phyloP scores from a whole-genome alignment of 805 yeast species.

The Pichia scutulata region DNA sequence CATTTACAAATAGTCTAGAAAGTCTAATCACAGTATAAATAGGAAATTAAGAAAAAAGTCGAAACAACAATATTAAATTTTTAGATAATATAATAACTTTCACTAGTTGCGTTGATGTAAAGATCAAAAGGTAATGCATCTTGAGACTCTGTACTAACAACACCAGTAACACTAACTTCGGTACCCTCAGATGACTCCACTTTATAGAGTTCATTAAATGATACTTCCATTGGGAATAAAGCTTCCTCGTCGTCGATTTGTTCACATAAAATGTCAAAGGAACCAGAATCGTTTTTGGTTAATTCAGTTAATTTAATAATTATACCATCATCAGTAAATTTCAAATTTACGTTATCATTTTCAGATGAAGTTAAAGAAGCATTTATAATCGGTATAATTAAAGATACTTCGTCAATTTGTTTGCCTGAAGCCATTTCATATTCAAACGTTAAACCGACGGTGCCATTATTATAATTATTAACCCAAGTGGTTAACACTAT shows the following conservation, averaged over 20 bases:
- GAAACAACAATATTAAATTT: neutral
- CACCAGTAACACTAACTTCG: slow-evolving; percentile 53
- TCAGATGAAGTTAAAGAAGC: slow-evolving; percentile 46
- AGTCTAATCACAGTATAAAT: neutral
- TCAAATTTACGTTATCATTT: slow-evolving; percentile 46
- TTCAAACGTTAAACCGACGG: slow-evolving; percentile 76
- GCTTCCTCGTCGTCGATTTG: slow-evolving; percentile 66
- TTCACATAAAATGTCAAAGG: slow-evolving; percentile 72
- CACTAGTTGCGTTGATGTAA: slow-evolving; percentile 48
- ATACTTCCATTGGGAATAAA: slow-evolving; percentile 79
- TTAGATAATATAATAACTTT: slow-evolving; percentile 47
- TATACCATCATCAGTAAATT: slow-evolving; percentile 61
- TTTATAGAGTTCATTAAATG: slow-evolving; percentile 39
- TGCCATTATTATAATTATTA: slow-evolving; percentile 47
- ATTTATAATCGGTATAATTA: slow-evolving; percentile 60
- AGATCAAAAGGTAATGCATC: slow-evolving; percentile 64
- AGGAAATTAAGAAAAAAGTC: no score
- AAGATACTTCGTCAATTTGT: slow-evolving; percentile 45
- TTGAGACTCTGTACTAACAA: slow-evolving; percentile 40
- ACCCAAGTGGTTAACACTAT: slow-evolving; percentile 82
- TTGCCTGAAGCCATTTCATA: slow-evolving; percentile 59
- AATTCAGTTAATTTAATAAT: slow-evolving; percentile 55
- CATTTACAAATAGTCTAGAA: neutral
- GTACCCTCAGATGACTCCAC: slow-evolving; percentile 28
- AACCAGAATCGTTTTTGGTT: slow-evolving; percentile 46